phyloP scores from a whole-genome alignment of 2,329 filamentous ascomycete genomes.

The Microcera coccophila region DNA sequence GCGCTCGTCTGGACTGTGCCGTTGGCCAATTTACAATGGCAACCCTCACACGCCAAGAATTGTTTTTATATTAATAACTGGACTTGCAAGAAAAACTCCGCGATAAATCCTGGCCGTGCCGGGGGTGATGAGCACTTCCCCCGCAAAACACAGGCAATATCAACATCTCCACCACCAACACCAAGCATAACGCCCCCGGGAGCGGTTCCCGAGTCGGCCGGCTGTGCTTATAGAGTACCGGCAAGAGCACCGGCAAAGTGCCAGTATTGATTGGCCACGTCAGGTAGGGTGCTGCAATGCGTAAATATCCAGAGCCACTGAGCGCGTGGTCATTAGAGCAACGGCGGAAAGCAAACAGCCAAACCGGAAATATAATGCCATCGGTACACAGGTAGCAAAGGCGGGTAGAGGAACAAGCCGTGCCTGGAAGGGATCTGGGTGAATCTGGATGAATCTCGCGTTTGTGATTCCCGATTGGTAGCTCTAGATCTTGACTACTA shows the following conservation, averaged over 20 bases:
- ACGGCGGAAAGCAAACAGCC: background rate
- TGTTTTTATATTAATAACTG: conserved; percentile 7
- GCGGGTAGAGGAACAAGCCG: conserved; percentile 2
- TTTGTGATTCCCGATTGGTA: conserved; percentile 5
- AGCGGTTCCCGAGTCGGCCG: background rate
- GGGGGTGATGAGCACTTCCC: conserved; percentile 16
- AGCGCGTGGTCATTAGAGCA: background rate
- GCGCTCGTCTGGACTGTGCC: conserved; percentile 19
- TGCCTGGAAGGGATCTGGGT: conserved; percentile 18
- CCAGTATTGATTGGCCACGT: background rate
- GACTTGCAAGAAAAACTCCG: conserved; percentile 17
- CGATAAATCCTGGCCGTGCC: background rate
- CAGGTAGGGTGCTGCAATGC: background rate
- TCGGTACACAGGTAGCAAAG: background rate
- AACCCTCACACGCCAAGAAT: no score
- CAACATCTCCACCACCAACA: background rate
- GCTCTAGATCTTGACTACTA: conserved; percentile 20
- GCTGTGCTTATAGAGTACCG: background rate
- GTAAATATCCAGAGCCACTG: background rate
- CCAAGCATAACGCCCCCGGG: background rate
- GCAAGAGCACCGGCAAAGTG: background rate
- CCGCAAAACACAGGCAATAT: conserved; percentile 11
- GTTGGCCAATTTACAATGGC: conserved; percentile 20
- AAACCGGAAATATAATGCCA: background rate
- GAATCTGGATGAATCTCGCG: conserved; percentile 10